Conservation (phyloP, 768 basidiomycete genomes). For the Rubroboletus pulcherrimus region DNA sequence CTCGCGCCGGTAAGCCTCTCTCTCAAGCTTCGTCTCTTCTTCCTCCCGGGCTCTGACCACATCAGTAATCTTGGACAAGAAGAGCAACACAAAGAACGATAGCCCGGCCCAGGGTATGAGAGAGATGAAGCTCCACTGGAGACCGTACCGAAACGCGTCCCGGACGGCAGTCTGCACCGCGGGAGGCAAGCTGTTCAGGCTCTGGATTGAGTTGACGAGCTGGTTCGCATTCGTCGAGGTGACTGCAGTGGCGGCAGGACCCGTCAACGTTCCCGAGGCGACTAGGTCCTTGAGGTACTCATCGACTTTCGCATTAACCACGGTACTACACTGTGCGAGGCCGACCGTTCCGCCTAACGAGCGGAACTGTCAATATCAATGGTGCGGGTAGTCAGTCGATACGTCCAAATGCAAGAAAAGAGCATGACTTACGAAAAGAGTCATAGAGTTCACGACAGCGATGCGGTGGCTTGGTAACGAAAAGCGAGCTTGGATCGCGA, state of each 20-base stretch:
- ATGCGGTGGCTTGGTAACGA: background rate
- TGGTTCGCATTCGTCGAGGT: background rate
- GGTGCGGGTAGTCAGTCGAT: background rate
- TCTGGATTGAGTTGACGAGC: background rate
- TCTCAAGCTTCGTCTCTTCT: background rate
- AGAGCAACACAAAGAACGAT: slow-evolving; percentile 15
- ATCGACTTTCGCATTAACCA: background rate
- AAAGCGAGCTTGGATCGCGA: background rate
- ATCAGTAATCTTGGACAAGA: background rate
- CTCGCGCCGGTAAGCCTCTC: background rate
- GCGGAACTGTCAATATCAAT: background rate
- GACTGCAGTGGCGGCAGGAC: background rate
- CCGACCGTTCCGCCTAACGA: background rate
- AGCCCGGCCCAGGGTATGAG: slow-evolving; percentile 40
- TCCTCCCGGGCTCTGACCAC: background rate
- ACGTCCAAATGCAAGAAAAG: background rate
- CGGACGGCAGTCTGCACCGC: background rate
- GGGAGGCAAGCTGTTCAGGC: background rate
- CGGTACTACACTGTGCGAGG: background rate
- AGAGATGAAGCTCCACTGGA: slow-evolving; percentile 31
- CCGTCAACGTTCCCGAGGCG: background rate
- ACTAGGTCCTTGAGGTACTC: background rate
- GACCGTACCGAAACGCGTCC: background rate
- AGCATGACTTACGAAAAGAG: background rate
- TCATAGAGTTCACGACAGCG: background rate